Base-by-base conservation (phyloP, 768 basidiomycete species). In the Hemileccinum rubropunctum region DNA sequence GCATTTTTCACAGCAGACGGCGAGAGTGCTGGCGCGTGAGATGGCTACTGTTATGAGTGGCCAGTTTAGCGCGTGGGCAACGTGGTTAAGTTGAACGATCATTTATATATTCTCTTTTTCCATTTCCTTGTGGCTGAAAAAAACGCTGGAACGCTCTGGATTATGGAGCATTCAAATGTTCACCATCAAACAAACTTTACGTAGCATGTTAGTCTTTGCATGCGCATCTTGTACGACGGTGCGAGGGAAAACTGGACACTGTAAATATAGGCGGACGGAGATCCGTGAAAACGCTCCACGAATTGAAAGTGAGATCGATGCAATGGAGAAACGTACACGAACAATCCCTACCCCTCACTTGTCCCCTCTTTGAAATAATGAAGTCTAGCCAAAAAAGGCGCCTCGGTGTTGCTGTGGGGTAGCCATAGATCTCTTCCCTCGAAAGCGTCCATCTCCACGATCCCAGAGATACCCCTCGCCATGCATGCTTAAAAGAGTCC, bases 401-500 rank as follows among this genome's bases (percentile, higher is more conserved):
- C n/a, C n/a, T n/a, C n/a, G n/a, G n/a, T n/a, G n/a, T n/a, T n/a
- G n/a, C n/a, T n/a, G n/a, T n/a, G n/a, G n/a, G n/a, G n/a, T n/a
- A n/a, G n/a, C n/a, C n/a, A n/a, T n/a, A n/a, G n/a, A n/a, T n/a
- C n/a, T n/a, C n/a, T n/a, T n/a, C n/a, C n/a, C n/a, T n/a, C n/a
- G n/a, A n/a, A 51, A 47, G 38, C 45, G 46, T 57, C 34, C 48
- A 45, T 36, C 36, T 37, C 14, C 36, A 28, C 34, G 28, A 13
- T 32, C 23, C 37, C 23, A 28, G 26, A 48, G 14, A 41, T 51
- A n/a, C n/a, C n/a, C n/a, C n/a, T n/a, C n/a, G n/a, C n/a, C n/a
- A n/a, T n/a, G n/a, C n/a, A n/a, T n/a, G 23, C 10, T 36, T 62
- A 92, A 65, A 92, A 91, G 47, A 92, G 68, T 17, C 84, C 84